phyloP scores from a whole-genome alignment of 768 basidiomycete genomes.

The Russula ochroleuca region DNA sequence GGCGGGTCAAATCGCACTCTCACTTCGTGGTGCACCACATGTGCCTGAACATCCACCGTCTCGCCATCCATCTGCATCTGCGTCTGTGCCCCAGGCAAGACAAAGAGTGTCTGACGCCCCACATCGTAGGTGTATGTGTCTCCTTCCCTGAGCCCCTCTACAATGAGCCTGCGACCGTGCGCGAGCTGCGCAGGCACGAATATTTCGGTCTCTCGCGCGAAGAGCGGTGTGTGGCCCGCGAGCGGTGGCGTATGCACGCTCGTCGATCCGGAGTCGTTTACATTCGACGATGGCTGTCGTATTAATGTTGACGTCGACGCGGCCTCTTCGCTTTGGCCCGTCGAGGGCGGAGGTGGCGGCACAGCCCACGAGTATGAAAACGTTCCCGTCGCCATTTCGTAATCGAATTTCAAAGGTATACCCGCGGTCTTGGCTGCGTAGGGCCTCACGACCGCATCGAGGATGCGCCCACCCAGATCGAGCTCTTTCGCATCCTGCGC shows the following conservation, averaged over 20 bases:
- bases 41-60: slow-evolving; percentile 29
- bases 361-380: slow-evolving; percentile 65
- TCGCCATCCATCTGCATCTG: no score
- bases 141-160: slow-evolving; percentile 49
- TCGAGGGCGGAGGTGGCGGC: slow-evolving; percentile 28
- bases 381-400: slow-evolving; percentile 69
- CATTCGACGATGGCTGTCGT: background rate
- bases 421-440: slow-evolving; percentile 91
- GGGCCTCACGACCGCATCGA: slow-evolving; percentile 78
- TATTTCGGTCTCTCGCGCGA: slow-evolving; percentile 73
- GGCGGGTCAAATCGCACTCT: slow-evolving; percentile 55
- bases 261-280: slow-evolving; percentile 15
- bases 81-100: slow-evolving; percentile 43
- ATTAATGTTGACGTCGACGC: background rate
- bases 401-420: slow-evolving; percentile 66
- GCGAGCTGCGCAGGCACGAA: slow-evolving; percentile 67
- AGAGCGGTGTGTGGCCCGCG: slow-evolving; percentile 38
- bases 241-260: slow-evolving; percentile 40
- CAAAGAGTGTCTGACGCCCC: slow-evolving; percentile 66
- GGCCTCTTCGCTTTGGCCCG: background rate
- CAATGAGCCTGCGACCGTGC: slow-evolving; percentile 51
- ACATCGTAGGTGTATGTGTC: slow-evolving; percentile 60
- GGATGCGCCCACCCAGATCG: slow-evolving; percentile 78
- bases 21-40: slow-evolving; percentile 47
- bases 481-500: slow-evolving; percentile 63